Evolutionary conservation across 306 rosid species (phyloP).

Genomic region (Gastrolobium villosum): DNA sequence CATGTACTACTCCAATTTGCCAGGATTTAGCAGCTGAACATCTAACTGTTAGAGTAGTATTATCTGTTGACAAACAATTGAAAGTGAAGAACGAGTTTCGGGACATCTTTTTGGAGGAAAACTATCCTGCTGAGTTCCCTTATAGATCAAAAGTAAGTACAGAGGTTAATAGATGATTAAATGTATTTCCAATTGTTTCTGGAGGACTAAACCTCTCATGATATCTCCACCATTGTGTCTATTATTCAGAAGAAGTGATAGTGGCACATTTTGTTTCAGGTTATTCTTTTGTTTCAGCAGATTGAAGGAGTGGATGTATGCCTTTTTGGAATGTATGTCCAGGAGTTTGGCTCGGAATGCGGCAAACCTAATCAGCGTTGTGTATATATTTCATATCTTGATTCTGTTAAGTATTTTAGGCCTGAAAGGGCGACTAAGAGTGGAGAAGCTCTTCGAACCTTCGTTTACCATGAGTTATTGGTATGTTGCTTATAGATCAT

Average conservation of each 20-base stretch:
- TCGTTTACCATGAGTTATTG: conserved; percentile 81
- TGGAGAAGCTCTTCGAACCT: conserved; percentile 79
- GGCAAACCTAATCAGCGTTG: conserved; percentile 63
- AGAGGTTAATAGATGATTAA: neutral
- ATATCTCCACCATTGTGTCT: too few relatives aligned
- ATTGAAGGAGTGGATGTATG: conserved; percentile 80
- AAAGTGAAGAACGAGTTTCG: conserved; percentile 64
- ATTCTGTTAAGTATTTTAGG: conserved; percentile 76
- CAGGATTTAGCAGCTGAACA: conserved; percentile 65
- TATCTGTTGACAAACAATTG: conserved; percentile 61
- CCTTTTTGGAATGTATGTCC: conserved; percentile 69
- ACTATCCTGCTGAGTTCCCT: conserved; percentile 68
- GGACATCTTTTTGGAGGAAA: conserved; percentile 54
- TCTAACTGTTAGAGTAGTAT: conserved; percentile 68
- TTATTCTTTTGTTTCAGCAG: conserved; percentile 75
- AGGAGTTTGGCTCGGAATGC: conserved; percentile 81
- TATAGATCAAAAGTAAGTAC: conserved; percentile 65
- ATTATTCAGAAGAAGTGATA: too few relatives aligned
- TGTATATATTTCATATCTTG: conserved; percentile 73
- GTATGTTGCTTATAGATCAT: conserved; percentile 44
- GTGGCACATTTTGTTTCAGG: conserved; percentile 60
- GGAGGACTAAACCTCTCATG: neutral
- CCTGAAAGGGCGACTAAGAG: conserved; percentile 53
- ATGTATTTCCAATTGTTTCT: neutral
- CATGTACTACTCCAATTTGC: conserved; percentile 28